Base-by-base conservation (phyloP, 345 rosid species). In the Melaleuca alternifolia region DNA sequence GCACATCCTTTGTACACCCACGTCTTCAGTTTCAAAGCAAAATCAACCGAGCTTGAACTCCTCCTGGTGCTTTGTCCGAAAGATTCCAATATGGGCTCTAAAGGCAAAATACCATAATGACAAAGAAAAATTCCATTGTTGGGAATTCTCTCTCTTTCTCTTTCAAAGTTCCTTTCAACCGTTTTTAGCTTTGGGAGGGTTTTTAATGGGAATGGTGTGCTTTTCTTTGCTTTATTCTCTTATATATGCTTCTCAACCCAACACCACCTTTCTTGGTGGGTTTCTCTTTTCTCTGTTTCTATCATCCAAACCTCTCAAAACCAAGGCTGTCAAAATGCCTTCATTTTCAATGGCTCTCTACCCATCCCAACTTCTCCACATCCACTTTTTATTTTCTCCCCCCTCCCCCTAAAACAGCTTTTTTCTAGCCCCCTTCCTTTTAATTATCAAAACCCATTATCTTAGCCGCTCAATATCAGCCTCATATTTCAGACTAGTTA, bases 181-280 rank as follows among this genome's bases (percentile, higher is more conserved):
- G 90, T 87, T 85, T 85, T 84, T 79, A 85, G 83, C 57, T 84
- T 87, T 87, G 79, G 85, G 87, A n/a, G n/a, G 91, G 89, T 88
- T 89, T 71, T 88, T 87, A 86, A 89, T 86, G 86, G 88, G 88
- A 90, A 85, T 65, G 65, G 37, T 89, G 37, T 89, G 88, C 90
- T 89, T 62, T 86, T 50, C 83, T 86, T 57, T 84, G 89, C 91
- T 93, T 85, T 85, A 59, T 89, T 86, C 89, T 92, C 92, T 87
- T 87, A 83, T 52, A 84, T 85, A 54, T 50, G 57, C 79, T 81
- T 84, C 90, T 88, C 87, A 87, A 85, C 92, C 88, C 89, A 84
- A 87, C 91, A 85, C 86, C 91, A 81, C 87, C 90, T 89, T 89
- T 91, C 85, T 87, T 85, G 93, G 92, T 87, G 93, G 92, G 88